Evolutionary conservation across 768 basidiomycete species (phyloP).

Genomic region (Leucosporidium creatinivorum): DNA sequence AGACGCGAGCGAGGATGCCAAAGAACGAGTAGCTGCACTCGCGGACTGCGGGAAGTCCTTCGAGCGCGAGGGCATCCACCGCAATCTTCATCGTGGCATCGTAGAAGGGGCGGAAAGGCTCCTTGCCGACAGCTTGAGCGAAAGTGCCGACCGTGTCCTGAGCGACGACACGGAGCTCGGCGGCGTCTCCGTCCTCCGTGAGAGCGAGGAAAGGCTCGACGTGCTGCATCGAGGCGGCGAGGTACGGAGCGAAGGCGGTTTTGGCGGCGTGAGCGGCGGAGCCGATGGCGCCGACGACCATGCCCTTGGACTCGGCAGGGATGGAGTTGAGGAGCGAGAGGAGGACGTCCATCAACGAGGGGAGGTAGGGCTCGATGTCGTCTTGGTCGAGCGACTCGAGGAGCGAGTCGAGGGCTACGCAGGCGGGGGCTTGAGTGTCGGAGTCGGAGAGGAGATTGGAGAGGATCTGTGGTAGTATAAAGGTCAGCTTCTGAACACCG

Average conservation of each 20-base stretch:
- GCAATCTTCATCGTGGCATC: slow-evolving; percentile 89
- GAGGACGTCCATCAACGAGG: slow-evolving; percentile 89
- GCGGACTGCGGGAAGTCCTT: slow-evolving; percentile 67
- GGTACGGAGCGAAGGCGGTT: slow-evolving; percentile 83
- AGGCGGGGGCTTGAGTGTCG: slow-evolving; percentile 79
- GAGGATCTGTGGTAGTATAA: slow-evolving; percentile 54
- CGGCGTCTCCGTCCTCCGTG: slow-evolving; percentile 79
- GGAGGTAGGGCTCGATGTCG: slow-evolving; percentile 79
- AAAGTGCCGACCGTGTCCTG: slow-evolving; percentile 99
- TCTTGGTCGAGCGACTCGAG: slow-evolving; percentile 80
- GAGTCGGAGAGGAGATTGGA: slow-evolving; percentile 84
- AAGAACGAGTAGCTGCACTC: slow-evolving; percentile 99
- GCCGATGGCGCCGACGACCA: slow-evolving; percentile 97
- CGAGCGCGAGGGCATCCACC: slow-evolving; percentile 78
- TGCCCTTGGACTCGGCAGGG: slow-evolving; percentile 77
- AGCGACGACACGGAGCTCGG: slow-evolving; percentile 88
- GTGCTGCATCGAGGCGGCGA: slow-evolving; percentile 79
- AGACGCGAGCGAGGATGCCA: slow-evolving; percentile 92
- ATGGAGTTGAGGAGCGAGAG: slow-evolving; percentile 76
- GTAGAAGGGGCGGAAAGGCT: slow-evolving; percentile 91
- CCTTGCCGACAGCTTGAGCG: slow-evolving; percentile 90
- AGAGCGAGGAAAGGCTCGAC: slow-evolving; percentile 82
- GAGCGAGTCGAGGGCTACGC: slow-evolving; percentile 90
- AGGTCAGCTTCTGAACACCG: not conserved
- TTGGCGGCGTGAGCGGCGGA: slow-evolving; percentile 95